A percentile compares a stretch with the other conserved stretches of the same genome.
Conservation (phyloP, 2,329 filamentous ascomycete genomes). For the Whalleya microplaca region DNA sequence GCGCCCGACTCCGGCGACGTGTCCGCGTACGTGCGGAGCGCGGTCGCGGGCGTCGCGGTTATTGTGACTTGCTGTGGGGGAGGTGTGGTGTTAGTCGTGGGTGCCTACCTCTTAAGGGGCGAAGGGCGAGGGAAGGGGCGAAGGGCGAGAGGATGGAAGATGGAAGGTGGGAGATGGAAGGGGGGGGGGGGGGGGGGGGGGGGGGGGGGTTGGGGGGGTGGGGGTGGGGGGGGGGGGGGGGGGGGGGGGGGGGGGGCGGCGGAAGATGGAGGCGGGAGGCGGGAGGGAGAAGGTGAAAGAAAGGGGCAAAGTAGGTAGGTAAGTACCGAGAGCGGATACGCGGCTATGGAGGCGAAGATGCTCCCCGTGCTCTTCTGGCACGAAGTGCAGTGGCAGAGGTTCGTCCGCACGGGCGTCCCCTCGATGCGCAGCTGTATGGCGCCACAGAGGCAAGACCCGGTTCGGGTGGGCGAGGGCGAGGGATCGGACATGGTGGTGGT, state of each 20-base stretch:
- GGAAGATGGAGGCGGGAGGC: neutral
- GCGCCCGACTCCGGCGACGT: constrained; percentile 22
- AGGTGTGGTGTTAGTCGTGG: neutral
- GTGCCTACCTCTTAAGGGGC: too few species aligned
- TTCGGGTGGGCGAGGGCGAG: constrained; percentile 7
- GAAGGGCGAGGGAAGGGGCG: neutral
- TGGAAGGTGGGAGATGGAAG: neutral
- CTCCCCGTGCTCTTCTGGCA: constrained; percentile 30
- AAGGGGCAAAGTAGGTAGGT: neutral
- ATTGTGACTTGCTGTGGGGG: constrained; percentile 25
- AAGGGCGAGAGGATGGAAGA: neutral
- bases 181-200: neutral
- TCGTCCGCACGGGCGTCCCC: constrained; percentile 22
- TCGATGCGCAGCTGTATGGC: constrained; percentile 22
- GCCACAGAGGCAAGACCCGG: constrained; percentile 35
- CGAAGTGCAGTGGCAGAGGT: constrained; percentile 33
- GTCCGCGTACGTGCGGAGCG: constrained; percentile 23
- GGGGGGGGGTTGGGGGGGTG: neutral
- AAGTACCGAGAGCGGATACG: constrained; percentile 27
- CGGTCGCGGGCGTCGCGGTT: constrained; percentile 16
- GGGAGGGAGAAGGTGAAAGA: neutral
- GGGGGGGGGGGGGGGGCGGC: too few species aligned
- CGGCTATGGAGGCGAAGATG: constrained; percentile 19
- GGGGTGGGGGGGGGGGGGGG: neutral
- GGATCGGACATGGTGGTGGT: constrained; percentile 11